phyloP scores from a whole-genome alignment of 2,329 filamentous ascomycete genomes.

The Venturia pyrina region DNA sequence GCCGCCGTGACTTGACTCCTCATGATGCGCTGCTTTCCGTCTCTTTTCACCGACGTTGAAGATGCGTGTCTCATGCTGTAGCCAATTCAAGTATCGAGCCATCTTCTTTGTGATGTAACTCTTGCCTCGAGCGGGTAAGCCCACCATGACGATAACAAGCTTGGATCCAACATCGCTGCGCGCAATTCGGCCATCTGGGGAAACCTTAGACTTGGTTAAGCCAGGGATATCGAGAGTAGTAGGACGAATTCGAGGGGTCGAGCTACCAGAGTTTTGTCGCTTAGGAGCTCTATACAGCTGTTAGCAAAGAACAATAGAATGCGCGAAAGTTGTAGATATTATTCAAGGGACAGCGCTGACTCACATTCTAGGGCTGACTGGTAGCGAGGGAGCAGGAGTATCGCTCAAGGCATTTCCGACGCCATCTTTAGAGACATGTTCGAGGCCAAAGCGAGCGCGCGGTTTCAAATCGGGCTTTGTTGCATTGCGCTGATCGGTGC shows the following conservation, averaged over 20 bases:
- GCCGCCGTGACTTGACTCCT: slow-evolving; percentile 22
- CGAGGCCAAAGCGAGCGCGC: slow-evolving; percentile 5
- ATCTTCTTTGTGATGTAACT: slow-evolving; percentile 99
- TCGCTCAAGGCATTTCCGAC: slow-evolving; percentile 48
- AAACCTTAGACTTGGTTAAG: slow-evolving; percentile 89
- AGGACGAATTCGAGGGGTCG: slow-evolving; percentile 74
- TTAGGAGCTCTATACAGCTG: slow-evolving; percentile 47
- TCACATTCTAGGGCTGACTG: slow-evolving; percentile 52
- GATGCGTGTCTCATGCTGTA: slow-evolving; percentile 89
- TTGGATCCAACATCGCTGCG: slow-evolving; percentile 92
- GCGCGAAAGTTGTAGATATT: background rate
- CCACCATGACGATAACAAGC: slow-evolving; percentile 97
- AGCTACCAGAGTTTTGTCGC: slow-evolving; percentile 63
- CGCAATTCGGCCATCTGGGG: slow-evolving; percentile 88
- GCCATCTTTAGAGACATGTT: slow-evolving; percentile 15
- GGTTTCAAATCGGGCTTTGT: background rate
- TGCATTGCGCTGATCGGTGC: slow-evolving; percentile 1
- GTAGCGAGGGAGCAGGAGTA: slow-evolving; percentile 53
- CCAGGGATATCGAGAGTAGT: slow-evolving; percentile 96
- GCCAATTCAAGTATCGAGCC: slow-evolving; percentile 89
- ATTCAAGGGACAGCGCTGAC: slow-evolving; percentile 20
- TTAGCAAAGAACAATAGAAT: slow-evolving; percentile 4
- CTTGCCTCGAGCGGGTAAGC: slow-evolving; percentile 87
- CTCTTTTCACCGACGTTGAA: slow-evolving; percentile 96
- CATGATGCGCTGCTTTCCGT: slow-evolving; percentile 54